A percentile compares a stretch with the other conserved stretches of the same genome.
phyloP scores from a whole-genome alignment of 305 asterid species.

The Fraxinus baroniana region DNA sequence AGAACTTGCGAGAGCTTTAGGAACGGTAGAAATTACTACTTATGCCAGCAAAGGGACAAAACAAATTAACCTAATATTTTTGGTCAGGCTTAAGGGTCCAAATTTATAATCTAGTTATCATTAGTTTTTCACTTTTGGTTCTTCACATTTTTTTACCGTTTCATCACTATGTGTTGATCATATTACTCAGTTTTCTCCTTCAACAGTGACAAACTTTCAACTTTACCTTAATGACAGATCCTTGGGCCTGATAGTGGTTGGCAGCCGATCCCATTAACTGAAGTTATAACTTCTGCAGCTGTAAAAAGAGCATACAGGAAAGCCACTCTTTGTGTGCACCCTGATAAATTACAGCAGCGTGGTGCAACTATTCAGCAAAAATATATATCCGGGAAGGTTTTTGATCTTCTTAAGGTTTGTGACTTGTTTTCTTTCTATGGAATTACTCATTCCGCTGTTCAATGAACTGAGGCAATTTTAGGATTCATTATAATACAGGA shows the following conservation, averaged over 20 bases:
- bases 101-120: neutral
- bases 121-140: neutral
- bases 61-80: neutral
- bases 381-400: slow-evolving; percentile 87
- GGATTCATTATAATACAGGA: slow-evolving; percentile 1
- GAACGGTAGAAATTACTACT: neutral
- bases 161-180: neutral
- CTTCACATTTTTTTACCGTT: neutral
- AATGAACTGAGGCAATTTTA: neutral
- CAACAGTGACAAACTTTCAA: neutral
- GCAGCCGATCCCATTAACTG: slow-evolving; percentile 88
- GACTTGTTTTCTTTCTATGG: slow-evolving; percentile 21
- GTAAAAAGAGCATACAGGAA: slow-evolving; percentile 86
- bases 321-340: slow-evolving; percentile 94
- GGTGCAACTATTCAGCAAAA: slow-evolving; percentile 92
- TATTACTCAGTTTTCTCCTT: neutral
- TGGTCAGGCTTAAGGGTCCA: neutral
- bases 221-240: slow-evolving; percentile 52
- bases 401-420: slow-evolving; percentile 89
- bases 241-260: slow-evolving; percentile 94
- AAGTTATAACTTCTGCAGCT: slow-evolving; percentile 75
- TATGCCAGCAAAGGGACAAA: neutral
- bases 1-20: neutral
- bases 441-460: neutral
- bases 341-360: slow-evolving; percentile 93